These are phyloP conservation scores for Chimonanthus salicifolius DNA, from an alignment of 164 flowering plant genomes.

Conservation along the genomic window DNA sequence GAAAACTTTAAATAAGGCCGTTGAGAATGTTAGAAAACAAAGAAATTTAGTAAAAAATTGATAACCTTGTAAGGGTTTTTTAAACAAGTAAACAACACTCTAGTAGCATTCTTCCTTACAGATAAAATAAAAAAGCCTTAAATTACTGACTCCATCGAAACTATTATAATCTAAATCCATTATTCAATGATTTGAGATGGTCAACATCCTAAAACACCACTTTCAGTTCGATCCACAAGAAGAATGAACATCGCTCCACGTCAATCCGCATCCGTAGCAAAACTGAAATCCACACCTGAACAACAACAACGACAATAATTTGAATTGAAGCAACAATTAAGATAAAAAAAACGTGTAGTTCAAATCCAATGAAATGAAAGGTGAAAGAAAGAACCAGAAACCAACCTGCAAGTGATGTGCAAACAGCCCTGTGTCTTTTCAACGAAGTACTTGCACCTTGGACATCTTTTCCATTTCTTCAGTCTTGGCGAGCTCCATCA, in stretches of 20 bases:
- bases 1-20: too few relatives aligned
- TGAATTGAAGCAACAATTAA: background rate
- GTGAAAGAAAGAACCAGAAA: background rate
- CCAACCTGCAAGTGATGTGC: conserved; percentile 44
- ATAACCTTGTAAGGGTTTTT: too few relatives aligned
- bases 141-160: too few relatives aligned
- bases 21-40: too few relatives aligned
- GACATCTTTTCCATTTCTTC: conserved; percentile 45
- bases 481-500: conserved; percentile 31
- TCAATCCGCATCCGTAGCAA: conserved; percentile 18
- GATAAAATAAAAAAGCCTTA: too few relatives aligned
- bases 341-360: background rate
- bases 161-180: too few relatives aligned
- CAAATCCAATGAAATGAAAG: background rate
- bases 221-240: background rate
- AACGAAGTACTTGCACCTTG: conserved; percentile 38
- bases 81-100: too few relatives aligned
- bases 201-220: too few relatives aligned
- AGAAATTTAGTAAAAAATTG: too few relatives aligned
- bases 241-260: conserved; percentile 7
- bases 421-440: conserved; percentile 34
- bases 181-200: too few relatives aligned
- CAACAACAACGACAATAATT: background rate
- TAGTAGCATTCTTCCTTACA: too few relatives aligned
- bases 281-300: conserved; percentile 15